Evolutionary conservation across 2,329 filamentous ascomycete genomes (phyloP).

Genomic region (Exophiala mesophila): DNA sequence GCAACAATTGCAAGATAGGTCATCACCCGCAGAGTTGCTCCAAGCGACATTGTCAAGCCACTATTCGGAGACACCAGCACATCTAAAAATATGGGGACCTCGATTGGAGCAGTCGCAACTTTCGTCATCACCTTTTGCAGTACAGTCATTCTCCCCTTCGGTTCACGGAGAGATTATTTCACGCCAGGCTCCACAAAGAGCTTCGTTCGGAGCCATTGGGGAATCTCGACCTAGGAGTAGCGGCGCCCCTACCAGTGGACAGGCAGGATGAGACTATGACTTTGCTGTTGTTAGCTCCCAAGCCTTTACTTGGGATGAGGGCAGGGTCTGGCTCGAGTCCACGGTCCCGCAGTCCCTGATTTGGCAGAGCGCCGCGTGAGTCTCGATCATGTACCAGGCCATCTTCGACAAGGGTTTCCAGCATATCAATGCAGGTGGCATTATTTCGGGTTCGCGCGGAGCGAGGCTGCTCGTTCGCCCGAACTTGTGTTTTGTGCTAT

Average conservation of each 20-base stretch:
- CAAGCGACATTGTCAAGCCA: constrained; percentile 14
- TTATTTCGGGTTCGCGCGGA: too few relatives aligned
- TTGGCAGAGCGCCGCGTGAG: too few relatives aligned
- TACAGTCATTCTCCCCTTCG: constrained; percentile 1
- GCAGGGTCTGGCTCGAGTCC: too few relatives aligned
- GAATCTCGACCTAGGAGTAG: constrained; percentile 28
- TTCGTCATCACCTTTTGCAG: constrained; percentile 13
- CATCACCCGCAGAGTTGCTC: constrained; percentile 16
- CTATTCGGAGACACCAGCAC: constrained; percentile 5
- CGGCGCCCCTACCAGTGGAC: constrained; percentile 44
- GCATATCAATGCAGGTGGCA: too few relatives aligned
- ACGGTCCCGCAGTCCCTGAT: too few relatives aligned
- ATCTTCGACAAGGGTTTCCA: too few relatives aligned
- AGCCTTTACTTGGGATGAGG: too few relatives aligned
- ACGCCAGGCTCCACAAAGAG: constrained; percentile 12
- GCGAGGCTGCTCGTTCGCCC: neutral
- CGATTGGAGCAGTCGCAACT: constrained; percentile 6
- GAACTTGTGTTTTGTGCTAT: constrained; percentile 6
- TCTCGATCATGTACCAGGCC: too few relatives aligned
- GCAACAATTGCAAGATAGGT: constrained; percentile 16
- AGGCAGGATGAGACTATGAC: constrained; percentile 44
- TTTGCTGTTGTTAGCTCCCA: too few relatives aligned
- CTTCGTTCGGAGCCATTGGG: constrained; percentile 37
- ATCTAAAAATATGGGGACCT: constrained; percentile 8
- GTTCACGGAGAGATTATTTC: constrained; percentile 6